A percentile compares a stretch with the other conserved stretches of the same genome.
Conservation (phyloP, 345 rosid genomes). For the Bretschneidera sinensis region DNA sequence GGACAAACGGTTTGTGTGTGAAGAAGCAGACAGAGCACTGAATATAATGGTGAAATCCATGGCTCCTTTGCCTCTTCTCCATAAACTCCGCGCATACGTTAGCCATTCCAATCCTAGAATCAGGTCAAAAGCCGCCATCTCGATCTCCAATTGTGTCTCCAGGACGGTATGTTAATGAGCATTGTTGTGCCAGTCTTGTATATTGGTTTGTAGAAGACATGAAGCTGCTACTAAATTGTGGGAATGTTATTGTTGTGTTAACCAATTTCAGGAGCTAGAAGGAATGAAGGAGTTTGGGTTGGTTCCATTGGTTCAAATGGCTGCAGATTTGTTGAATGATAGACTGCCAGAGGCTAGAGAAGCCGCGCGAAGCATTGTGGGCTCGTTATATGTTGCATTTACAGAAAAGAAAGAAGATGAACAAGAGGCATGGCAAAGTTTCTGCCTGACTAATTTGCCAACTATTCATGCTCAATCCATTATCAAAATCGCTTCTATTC, state of each 20-base stretch:
- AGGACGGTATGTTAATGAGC: constrained; percentile 80
- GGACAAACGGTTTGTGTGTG: constrained; percentile 88
- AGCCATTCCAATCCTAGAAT: constrained; percentile 60
- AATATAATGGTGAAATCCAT: constrained; percentile 50
- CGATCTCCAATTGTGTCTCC: constrained; percentile 52
- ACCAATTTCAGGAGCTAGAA: constrained; percentile 40
- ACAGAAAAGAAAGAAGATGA: constrained; percentile 45
- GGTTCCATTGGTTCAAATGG: constrained; percentile 46
- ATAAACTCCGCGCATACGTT: constrained; percentile 48
- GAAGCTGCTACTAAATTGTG: not conserved
- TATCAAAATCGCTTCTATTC: constrained; percentile 49
- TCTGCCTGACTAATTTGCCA: constrained; percentile 57
- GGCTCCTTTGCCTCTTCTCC: constrained; percentile 51
- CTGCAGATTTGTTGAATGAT: constrained; percentile 63
- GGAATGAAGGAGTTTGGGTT: constrained; percentile 64
- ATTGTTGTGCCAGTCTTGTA: too few relatives aligned
- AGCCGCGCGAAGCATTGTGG: constrained; percentile 64
- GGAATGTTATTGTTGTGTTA: not conserved
- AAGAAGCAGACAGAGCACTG: constrained; percentile 76
- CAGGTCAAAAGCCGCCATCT: constrained; percentile 75
- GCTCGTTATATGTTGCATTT: constrained; percentile 33
- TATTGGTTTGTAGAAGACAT: too few relatives aligned
- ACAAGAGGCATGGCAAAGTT: constrained; percentile 69
- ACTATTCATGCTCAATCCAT: constrained; percentile 61
- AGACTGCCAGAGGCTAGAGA: constrained; percentile 89